These are phyloP conservation scores for Rhizoclosmatium globosum DNA, from an alignment of 192 early-diverging fungal species.

Conservation along the genomic window DNA sequence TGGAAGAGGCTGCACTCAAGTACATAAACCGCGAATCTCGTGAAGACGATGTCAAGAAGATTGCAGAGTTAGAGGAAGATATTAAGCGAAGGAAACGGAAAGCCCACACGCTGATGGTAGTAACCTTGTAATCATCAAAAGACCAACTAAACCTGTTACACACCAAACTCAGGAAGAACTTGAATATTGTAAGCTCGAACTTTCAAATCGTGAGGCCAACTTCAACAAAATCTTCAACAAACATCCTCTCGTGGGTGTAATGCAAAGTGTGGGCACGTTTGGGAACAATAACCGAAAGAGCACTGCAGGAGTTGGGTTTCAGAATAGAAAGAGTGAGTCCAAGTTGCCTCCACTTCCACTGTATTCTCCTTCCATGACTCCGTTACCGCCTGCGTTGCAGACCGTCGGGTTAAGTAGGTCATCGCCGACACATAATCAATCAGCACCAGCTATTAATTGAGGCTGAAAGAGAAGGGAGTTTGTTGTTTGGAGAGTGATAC, in stretches of 20 bases:
- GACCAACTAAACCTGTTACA: slow-evolving; percentile 7
- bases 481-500: no score
- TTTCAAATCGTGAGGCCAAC: slow-evolving; percentile 66
- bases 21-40: slow-evolving; percentile 69
- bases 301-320: slow-evolving; percentile 34
- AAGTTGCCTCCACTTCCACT: slow-evolving; percentile 29
- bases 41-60: slow-evolving; percentile 55
- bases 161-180: slow-evolving; percentile 55
- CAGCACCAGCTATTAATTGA: no score
- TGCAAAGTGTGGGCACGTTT: slow-evolving; percentile 37
- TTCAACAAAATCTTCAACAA: slow-evolving; percentile 74
- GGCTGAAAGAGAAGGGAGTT: no score
- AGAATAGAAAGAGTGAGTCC: slow-evolving; percentile 24
- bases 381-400: slow-evolving; percentile 24
- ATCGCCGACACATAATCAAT: neutral
- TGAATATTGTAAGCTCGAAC: slow-evolving; percentile 60
- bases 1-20: slow-evolving; percentile 62
- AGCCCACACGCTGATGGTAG: slow-evolving; percentile 50
- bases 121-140: slow-evolving; percentile 18
- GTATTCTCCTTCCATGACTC: slow-evolving; percentile 33
- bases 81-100: slow-evolving; percentile 46
- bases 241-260: slow-evolving; percentile 60
- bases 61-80: slow-evolving; percentile 57
- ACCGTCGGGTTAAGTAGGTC: neutral
- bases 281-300: neutral